Evolutionary conservation across 75 land plant genomes (phyloP), one percentile per base, ranked within the genome.

Genomic region (Pseudotsuga menziesii): DNA sequence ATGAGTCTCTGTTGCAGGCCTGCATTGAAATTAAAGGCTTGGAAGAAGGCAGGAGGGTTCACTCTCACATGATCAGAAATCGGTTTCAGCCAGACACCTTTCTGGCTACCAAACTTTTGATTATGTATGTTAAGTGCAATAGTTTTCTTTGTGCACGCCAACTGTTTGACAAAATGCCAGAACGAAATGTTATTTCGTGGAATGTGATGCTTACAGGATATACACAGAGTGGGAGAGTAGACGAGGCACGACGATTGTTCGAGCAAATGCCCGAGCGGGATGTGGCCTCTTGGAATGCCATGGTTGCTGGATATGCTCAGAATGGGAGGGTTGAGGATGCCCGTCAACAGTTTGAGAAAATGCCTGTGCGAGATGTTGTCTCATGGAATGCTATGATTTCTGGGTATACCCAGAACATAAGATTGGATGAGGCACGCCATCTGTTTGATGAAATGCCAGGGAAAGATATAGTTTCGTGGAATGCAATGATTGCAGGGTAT

Each of bases 131-230:
- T 57, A 12, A 57, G 1, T 13, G 13, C 1, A 17, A 0, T 17
- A 57, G 0, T 57, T 12, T 57, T 57, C 17, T 13, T 13, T 12
- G 19, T 12, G 0, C 58, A 13, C 58, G 0, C 17, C 0, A 57
- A 17, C 1, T 57, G 0, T 0, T 57, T 57, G 1, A 57, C 0
- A 1, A 17, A 57, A 57, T 57, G 58, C 58, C 58, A 1, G 0
- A 13, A 17, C 13, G 58, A 17, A 57, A 57, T 57, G 13, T 57
- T 1, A 17, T 57, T 57, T 12, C 58, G 13, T 57, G 19, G 12
- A 70, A 70, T 44, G 52, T 41, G 12, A 70, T 70, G 72, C 17
- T 70, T 36, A 13, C 72, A 6, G 52, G 44, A 39, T 70, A 70
- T 70, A 22, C 48, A 17, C n/a, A 64, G 58, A 57, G 19, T 57